Base-by-base conservation (phyloP, 1,284 basidiomycete genomes). In the Boletus semigastroideus region DNA sequence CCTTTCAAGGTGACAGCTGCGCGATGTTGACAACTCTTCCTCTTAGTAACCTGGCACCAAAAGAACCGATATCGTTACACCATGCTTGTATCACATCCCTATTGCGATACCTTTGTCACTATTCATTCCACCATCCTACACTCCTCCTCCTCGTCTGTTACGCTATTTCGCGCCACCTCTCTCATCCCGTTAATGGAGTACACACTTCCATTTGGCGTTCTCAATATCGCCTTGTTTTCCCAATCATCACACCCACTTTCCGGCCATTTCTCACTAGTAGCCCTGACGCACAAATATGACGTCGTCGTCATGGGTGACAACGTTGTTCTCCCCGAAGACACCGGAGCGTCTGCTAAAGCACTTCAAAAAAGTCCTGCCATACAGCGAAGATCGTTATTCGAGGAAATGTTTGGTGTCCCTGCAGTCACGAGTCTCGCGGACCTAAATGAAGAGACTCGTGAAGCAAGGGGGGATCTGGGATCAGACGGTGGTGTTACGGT, bases 341-440 rank as follows among this genome's bases (percentile, higher is more conserved):
- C 77, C 34, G 76, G 74, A 14, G 61, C 71, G 1, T 66, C 68
- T 14, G 72, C 79, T 7, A 77, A 69, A 51, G 73, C 70, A n/a
- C 74, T 89, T 42, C 60, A 65, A 19, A 61, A 66, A 11, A 59
- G 65, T 12, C 59, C 69, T 28, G 51, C 62, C 4, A 59, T 54
- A 11, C 65, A 70, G 42, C 81, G 72, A 53, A 76, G 78, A 55
- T 87, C 88, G 14, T 70, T 94, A 7, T 91, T 94, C 70, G 86
- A 91, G 62, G 91, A 94, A 62, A 87, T 94, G 54, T 94, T 94
- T 62, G 92, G 91, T 43, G 74, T 78, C 51, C 80, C 86, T 37
- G 82, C 82, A 12, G 78, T 90, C 55, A 58, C 72, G 14, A 72
- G 74, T 44, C 52, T 65, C 28, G 56, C 67, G 4, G 49, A 54